Base-by-base conservation (phyloP, 1,139 yeast genomes). In the Trichomonascaceae sp. region DNA sequence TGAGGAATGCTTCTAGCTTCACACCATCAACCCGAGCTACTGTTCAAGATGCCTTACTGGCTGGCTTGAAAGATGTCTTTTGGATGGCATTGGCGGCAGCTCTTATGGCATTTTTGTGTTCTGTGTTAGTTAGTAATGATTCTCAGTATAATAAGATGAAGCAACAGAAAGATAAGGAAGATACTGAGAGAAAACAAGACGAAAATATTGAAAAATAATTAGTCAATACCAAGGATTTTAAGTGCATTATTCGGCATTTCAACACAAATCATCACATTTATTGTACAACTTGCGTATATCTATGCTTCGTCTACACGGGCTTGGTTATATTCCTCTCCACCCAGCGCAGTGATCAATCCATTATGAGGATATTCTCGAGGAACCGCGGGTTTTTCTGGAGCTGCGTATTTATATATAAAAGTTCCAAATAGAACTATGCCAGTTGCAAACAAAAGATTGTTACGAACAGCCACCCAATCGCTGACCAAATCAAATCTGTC, bases 311-410 rank as follows among this genome's bases (percentile, higher is more conserved):
- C 50, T 6, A 50, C 52, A 15, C 52, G 48, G 7, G 52, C 52
- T 22, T 50, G 48, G 45, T 50, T 50, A 43, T 32, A 24, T 47
- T 69, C 73, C 48, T 66, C 59, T 43, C 90, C 86, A 55, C 95
- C 95, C 62, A 87, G 76, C 58, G 80, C 86, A 68, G 76, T 79
- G 64, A 88, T 87, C 61, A 87, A 77, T 6, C 96, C 96, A 56
- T 81, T 86, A 62, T 77, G 77, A 47, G 95, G 95, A 69, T 77
- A 87, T 43, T 84, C 79, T 72, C 95, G 79, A 55, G 89, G 89
- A 74, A 81, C 81, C 52, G 88, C 90, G 49, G 86, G 86, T 68
- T 84, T 81, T 61, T 83, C 91, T 41, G 93, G 93, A 71, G 82
- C 82, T 64, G 82, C 76, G 64, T 81, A 81, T 63, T 72, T 75